Percentiles rank a stretch among this genome's conserved stretches.
phyloP scores from a whole-genome alignment of 1,284 basidiomycete genomes.

The Apiotrichum veenhuisii region DNA sequence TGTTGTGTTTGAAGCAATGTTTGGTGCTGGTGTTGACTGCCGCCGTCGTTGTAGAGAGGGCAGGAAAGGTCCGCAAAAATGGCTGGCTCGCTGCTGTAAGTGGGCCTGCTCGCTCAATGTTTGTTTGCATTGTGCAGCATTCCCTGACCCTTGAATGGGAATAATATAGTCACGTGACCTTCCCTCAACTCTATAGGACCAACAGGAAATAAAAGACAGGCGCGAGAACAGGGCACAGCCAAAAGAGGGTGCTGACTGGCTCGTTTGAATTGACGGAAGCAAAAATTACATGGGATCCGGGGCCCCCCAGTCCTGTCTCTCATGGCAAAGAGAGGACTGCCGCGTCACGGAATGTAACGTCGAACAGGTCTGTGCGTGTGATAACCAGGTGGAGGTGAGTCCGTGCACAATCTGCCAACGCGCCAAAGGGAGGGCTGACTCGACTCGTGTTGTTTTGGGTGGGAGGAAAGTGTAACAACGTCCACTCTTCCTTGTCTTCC shows the following conservation, averaged over 20 bases:
- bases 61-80: no score
- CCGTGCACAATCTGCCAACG: not conserved
- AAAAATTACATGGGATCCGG: not conserved
- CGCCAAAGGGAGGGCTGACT: not conserved
- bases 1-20: no score
- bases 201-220: constrained; percentile 1
- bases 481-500: not conserved
- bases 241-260: no score
- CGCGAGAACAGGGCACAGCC: not conserved
- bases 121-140: no score
- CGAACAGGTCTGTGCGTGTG: not conserved
- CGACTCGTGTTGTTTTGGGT: not conserved
- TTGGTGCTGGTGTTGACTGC: no score
- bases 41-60: no score
- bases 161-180: not conserved
- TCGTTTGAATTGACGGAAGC: not conserved
- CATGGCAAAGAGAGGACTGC: not conserved
- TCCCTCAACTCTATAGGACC: not conserved
- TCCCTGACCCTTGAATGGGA: no score
- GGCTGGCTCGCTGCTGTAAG: no score
- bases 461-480: not conserved
- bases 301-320: no score
- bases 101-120: no score
- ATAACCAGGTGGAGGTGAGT: not conserved
- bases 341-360: no score